Base-by-base conservation (phyloP, 331 rosid species). In the Stylosanthes scabra region DNA sequence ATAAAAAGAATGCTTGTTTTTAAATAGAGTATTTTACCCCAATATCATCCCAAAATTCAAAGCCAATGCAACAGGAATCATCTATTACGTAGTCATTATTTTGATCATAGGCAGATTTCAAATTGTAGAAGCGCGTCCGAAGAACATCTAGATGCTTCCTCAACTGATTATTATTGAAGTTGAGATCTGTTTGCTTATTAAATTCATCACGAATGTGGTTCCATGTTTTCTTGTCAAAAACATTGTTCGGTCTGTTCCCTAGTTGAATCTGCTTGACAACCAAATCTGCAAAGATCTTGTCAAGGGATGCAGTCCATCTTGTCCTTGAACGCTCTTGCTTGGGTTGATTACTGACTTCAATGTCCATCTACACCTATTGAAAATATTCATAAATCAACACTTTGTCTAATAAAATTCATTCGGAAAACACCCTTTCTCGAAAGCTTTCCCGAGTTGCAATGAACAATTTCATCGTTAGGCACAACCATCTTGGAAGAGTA, bases 71-170 rank as follows among this genome's bases (percentile, higher is more conserved):
- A 47, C 88, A 85, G 15, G 96, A 76, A 81, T 88, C 93, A 63
- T 93, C 94, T 49, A 88, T 65, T 34, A 83, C 82, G 78, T 84
- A 80, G 75, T 86, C 93, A 66, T 86, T 90, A 64, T 70, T 84
- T 55, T 90, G 94, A 83, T 92, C 94, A 79, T 74, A 75, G 58
- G 87, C 80, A 14, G 91, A 83, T 79, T 90, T 92, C 82, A 90
- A 70, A 81, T 71, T 86, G 70, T 83, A 67, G 80, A 86, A 92
- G 76, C 96, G 94, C 0, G 91, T 88, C 62, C 97, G 86, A 71
- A 92, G 84, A 83, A 92, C 96, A 81, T 90, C 96, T 70, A 92
- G 79, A 82, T 92, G 96, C 86, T 92, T 92, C 88, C 97, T 83
- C 87, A 92, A 34, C 72, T 92, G 97, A 76, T 92, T 93, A 62